A percentile compares a stretch with the other conserved stretches of the same genome.
Conservation (phyloP, 345 rosid species). For the Jatropha curcas region DNA sequence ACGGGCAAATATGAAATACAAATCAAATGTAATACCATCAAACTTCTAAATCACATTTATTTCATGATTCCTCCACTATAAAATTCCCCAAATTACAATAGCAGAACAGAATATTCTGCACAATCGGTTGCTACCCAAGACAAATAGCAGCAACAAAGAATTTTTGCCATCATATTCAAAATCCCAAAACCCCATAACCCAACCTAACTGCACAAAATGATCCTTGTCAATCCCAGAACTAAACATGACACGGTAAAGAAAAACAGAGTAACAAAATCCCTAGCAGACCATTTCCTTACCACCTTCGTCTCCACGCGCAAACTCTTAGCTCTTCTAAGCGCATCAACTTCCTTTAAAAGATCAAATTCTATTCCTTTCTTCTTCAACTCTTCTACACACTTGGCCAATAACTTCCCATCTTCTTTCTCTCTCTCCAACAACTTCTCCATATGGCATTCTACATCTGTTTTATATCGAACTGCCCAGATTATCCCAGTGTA, state of each 20-base stretch:
- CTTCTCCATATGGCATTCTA: conserved; percentile 75
- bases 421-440: conserved; percentile 83
- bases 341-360: conserved; percentile 91
- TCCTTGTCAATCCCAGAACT: conserved; percentile 73
- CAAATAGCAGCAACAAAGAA: neutral
- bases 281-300: conserved; percentile 81
- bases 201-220: conserved; percentile 60
- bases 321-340: conserved; percentile 91
- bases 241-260: conserved; percentile 74
- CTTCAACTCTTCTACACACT: conserved; percentile 92
- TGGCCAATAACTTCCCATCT: conserved; percentile 69
- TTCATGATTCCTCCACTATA: neutral
- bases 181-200: neutral
- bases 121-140: neutral
- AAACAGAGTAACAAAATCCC: conserved; percentile 73
- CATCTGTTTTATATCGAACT: conserved; percentile 73
- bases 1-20: neutral
- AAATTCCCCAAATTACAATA: conserved; percentile 25
- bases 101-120: conserved; percentile 47
- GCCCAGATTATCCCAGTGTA: too few species aligned
- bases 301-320: conserved; percentile 63
- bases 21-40: neutral
- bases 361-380: conserved; percentile 87
- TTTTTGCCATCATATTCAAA: neutral
- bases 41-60: neutral